Percentiles rank a stretch among this genome's conserved stretches.
phyloP scores from a whole-genome alignment of 2,329 filamentous ascomycete species.

The Shiraia sp. region DNA sequence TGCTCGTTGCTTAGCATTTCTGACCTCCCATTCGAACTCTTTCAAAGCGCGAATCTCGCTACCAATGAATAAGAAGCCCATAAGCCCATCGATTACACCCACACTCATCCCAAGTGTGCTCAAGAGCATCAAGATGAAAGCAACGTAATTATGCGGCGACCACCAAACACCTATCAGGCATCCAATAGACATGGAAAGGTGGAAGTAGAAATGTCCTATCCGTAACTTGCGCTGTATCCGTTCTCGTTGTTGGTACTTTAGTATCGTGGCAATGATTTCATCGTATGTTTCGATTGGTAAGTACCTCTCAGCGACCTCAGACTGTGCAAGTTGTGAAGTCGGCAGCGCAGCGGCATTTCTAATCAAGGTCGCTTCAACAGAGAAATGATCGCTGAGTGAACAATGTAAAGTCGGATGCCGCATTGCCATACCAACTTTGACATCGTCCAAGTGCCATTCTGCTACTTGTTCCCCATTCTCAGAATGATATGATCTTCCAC shows the following conservation, averaged over 20 bases:
- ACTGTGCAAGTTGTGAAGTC: conserved; percentile 11
- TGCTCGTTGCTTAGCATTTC: conserved; percentile 34
- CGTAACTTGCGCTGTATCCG: conserved; percentile 72
- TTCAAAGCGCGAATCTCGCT: conserved; percentile 79
- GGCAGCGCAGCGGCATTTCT: conserved; percentile 19
- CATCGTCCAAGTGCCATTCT: conserved; percentile 71
- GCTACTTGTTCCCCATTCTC: conserved; percentile 28
- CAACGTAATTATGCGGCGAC: conserved; percentile 72
- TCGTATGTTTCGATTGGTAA: conserved; percentile 63
- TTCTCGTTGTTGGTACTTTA: conserved; percentile 72
- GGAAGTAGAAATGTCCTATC: conserved; percentile 71
- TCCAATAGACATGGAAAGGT: conserved; percentile 68
- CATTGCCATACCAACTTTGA: conserved; percentile 76
- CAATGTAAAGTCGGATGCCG: conserved; percentile 80
- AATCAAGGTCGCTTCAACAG: conserved; percentile 76
- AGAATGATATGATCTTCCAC: conserved; percentile 28
- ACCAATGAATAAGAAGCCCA: conserved; percentile 84
- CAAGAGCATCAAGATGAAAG: conserved; percentile 79
- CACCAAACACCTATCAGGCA: conserved; percentile 88
- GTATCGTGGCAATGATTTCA: conserved; percentile 72
- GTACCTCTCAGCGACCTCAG: conserved; percentile 28
- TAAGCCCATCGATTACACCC: conserved; percentile 81
- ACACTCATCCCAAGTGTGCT: conserved; percentile 76
- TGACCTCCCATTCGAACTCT: conserved; percentile 93
- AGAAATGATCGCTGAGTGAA: conserved; percentile 93